Percentiles rank a stretch among this genome's conserved stretches.
Conservation (phyloP, 2,329 filamentous ascomycete species). For the Fusarium odoratissimum region DNA sequence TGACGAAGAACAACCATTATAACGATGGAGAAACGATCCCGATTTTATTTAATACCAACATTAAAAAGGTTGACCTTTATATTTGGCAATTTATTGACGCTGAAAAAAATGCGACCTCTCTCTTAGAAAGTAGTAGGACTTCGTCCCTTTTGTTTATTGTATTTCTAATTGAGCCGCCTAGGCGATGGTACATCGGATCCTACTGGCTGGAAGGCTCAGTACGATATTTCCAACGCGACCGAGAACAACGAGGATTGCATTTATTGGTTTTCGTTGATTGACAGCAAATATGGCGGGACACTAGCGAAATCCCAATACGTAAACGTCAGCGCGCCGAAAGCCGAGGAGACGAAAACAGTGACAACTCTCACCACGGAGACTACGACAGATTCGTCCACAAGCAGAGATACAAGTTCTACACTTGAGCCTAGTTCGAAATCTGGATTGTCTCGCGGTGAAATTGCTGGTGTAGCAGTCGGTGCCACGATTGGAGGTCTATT, state of each 20-base stretch:
- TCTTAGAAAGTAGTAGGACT: neutral
- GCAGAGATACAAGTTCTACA: neutral
- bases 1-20: neutral
- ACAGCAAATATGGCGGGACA: neutral
- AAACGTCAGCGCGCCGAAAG: neutral
- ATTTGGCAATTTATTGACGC: neutral
- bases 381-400: neutral
- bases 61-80: conserved; percentile 1
- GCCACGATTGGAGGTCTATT: neutral
- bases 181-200: neutral
- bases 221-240: neutral
- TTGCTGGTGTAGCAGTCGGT: neutral
- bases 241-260: neutral
- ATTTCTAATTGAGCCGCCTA: neutral
- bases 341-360: too few species aligned
- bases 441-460: neutral
- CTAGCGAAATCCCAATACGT: neutral
- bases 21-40: neutral
- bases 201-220: neutral
- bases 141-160: too few species aligned
- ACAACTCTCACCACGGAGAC: too few species aligned
- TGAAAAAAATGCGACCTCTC: neutral
- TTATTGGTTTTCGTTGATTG: neutral
- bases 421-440: neutral
- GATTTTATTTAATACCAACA: neutral